Conservation (phyloP, 1,139 yeast genomes). For the Geotrichum citri-aurantii region DNA sequence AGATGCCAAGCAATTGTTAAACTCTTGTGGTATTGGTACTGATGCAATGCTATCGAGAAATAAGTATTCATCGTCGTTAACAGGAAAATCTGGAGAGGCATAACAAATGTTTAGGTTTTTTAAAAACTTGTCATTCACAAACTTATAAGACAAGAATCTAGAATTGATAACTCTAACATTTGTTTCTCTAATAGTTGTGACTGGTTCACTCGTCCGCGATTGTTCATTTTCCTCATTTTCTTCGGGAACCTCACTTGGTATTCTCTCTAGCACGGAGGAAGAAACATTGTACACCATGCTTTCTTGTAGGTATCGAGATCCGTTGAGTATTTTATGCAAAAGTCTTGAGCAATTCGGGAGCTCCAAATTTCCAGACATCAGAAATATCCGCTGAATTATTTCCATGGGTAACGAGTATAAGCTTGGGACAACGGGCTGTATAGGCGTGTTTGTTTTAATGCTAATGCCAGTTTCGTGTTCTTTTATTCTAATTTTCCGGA, state of each 20-base stretch:
- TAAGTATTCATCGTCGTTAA: constrained; percentile 4
- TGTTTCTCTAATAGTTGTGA: neutral
- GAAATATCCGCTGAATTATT: constrained; percentile 11
- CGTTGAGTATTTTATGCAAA: constrained; percentile 3
- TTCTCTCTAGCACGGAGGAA: neutral
- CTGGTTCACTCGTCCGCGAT: neutral
- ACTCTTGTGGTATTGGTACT: constrained; percentile 12
- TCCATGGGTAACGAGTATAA: constrained; percentile 10
- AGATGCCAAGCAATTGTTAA: neutral
- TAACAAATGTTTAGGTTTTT: constrained; percentile 9
- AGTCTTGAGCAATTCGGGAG: constrained; percentile 4
- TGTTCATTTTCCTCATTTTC: constrained; percentile 1
- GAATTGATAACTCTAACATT: constrained; percentile 11
- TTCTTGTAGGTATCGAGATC: constrained; percentile 3
- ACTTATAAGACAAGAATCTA: constrained; percentile 5
- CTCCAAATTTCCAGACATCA: constrained; percentile 12
- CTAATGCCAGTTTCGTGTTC: neutral
- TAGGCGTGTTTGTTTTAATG: neutral
- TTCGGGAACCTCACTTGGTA: neutral
- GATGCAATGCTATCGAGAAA: constrained; percentile 2
- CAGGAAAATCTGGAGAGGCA: constrained; percentile 5
- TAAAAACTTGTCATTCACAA: constrained; percentile 8
- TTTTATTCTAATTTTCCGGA: neutral
- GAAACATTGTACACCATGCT: constrained; percentile 10
- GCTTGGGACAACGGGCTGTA: constrained; percentile 1